Evolutionary conservation across 805 yeast genomes (phyloP).

Genomic region (Citeromyces matritensis): DNA sequence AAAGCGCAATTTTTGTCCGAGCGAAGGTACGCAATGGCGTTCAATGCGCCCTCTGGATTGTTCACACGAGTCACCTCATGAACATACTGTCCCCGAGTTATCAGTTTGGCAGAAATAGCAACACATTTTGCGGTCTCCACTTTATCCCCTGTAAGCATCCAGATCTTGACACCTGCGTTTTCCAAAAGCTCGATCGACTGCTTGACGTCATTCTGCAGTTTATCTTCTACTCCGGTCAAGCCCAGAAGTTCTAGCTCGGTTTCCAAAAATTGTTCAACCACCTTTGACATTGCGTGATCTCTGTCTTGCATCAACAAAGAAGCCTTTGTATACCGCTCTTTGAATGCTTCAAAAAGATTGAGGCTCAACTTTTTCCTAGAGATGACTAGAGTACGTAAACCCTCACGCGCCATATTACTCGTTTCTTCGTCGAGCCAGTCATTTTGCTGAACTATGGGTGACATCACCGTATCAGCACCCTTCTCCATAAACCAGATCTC

Average conservation of each 20-base stretch:
- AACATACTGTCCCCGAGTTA: conserved; percentile 86
- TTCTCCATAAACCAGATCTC: conserved; percentile 80
- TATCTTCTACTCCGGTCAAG: conserved; percentile 94
- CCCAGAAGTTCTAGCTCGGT: conserved; percentile 77
- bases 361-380: conserved; percentile 63
- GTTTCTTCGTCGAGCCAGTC: conserved; percentile 99
- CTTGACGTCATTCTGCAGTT: conserved; percentile 82
- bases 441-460: conserved; percentile 61
- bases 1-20: conserved; percentile 57
- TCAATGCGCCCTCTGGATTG: conserved; percentile 53
- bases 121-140: conserved; percentile 98
- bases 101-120: conserved; percentile 87
- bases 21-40: conserved; percentile 57
- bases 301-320: conserved; percentile 67
- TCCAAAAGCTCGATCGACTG: conserved; percentile 82
- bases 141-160: conserved; percentile 99
- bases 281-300: conserved; percentile 57
- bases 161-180: conserved; percentile 92
- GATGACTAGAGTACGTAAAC: conserved; percentile 85
- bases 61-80: conserved; percentile 66
- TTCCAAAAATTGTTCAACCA: conserved; percentile 59
- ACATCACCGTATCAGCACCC: conserved; percentile 96
- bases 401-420: conserved; percentile 96
- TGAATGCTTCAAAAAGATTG: conserved; percentile 46
- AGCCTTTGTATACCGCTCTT: conserved; percentile 52